phyloP scores from a whole-genome alignment of 2,329 filamentous ascomycete species.

The Hortaea werneckii region DNA sequence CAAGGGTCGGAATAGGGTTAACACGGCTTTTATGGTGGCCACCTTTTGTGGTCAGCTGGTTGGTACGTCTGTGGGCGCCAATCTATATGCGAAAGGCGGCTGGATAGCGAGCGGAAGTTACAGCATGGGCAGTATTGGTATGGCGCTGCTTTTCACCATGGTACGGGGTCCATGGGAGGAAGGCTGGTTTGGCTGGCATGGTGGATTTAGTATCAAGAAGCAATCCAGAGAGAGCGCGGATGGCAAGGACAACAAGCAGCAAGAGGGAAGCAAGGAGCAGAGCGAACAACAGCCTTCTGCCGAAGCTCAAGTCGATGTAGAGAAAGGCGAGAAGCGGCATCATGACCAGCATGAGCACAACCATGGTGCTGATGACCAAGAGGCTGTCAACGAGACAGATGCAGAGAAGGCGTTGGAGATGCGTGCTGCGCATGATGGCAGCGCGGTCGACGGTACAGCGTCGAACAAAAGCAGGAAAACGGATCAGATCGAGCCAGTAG shows the following conservation, averaged over 20 bases:
- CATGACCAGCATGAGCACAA: conserved; percentile 11
- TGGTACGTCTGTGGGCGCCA: conserved; percentile 47
- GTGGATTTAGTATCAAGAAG: conserved; percentile 45
- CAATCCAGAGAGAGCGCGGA: conserved; percentile 29
- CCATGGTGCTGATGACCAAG: conserved; percentile 14
- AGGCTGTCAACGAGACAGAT: conserved; percentile 15
- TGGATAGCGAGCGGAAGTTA: conserved; percentile 49
- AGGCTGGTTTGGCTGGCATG: conserved; percentile 51
- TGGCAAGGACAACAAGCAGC: conserved; percentile 23
- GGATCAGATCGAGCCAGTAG: conserved; percentile 2
- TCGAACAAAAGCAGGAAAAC: not conserved
- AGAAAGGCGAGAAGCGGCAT: conserved; percentile 14
- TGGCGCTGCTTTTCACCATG: conserved; percentile 34
- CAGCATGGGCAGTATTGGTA: conserved; percentile 45
- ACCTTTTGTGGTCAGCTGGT: conserved; percentile 67
- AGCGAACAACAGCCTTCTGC: conserved; percentile 12
- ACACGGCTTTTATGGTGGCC: conserved; percentile 72
- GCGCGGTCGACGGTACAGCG: conserved; percentile 3
- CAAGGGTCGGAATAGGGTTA: conserved; percentile 62
- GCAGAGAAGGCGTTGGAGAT: conserved; percentile 20
- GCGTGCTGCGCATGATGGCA: conserved; percentile 16
- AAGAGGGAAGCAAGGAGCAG: conserved; percentile 11
- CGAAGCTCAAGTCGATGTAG: conserved; percentile 18
- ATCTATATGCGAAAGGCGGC: conserved; percentile 45
- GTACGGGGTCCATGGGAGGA: conserved; percentile 46